A percentile compares a stretch with the other conserved stretches of the same genome.
These are phyloP conservation scores for Triticum dicoccoides DNA, from an alignment of 176 grass and related monocot species.

Conservation along the genomic window DNA sequence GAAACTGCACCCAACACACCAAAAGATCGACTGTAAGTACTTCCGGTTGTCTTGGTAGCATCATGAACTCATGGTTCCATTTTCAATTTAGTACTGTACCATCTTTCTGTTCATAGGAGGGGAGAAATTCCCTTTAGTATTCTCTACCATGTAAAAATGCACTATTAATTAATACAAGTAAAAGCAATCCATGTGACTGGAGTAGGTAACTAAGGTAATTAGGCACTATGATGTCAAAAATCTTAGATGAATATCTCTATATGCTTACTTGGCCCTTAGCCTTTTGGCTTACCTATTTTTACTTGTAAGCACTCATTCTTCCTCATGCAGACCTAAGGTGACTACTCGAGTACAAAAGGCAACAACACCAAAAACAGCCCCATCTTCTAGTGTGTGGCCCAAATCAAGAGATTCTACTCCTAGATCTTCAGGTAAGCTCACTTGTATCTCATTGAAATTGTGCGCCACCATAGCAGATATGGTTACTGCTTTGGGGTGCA, in stretches of 20 bases:
- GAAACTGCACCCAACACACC: slow-evolving; percentile 15
- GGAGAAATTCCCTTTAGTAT: neutral
- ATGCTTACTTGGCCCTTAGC: neutral
- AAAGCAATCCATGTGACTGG: neutral
- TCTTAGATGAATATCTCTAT: neutral
- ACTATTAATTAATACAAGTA: neutral
- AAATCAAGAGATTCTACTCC: slow-evolving; percentile 64
- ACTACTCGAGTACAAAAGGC: slow-evolving; percentile 49
- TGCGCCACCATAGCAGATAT: neutral
- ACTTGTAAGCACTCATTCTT: slow-evolving; percentile 1
- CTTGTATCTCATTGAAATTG: neutral
- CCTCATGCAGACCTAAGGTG: slow-evolving; percentile 46
- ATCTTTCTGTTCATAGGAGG: neutral
- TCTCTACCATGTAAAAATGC: neutral
- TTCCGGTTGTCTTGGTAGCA: neutral
- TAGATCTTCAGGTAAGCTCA: slow-evolving; percentile 67
- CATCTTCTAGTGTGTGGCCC: slow-evolving; percentile 45
- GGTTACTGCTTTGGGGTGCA: neutral
- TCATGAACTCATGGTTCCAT: slow-evolving; percentile 7
- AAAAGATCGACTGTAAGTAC: slow-evolving; percentile 56
- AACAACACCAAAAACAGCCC: slow-evolving; percentile 36
- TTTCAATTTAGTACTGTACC: neutral
- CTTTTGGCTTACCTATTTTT: neutral
- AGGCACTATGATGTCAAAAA: neutral
- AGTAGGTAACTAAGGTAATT: neutral